A percentile compares a stretch with the other conserved stretches of the same genome.
phyloP scores from a whole-genome alignment of 257 asterid species.

The Cynanchum wilfordii region DNA sequence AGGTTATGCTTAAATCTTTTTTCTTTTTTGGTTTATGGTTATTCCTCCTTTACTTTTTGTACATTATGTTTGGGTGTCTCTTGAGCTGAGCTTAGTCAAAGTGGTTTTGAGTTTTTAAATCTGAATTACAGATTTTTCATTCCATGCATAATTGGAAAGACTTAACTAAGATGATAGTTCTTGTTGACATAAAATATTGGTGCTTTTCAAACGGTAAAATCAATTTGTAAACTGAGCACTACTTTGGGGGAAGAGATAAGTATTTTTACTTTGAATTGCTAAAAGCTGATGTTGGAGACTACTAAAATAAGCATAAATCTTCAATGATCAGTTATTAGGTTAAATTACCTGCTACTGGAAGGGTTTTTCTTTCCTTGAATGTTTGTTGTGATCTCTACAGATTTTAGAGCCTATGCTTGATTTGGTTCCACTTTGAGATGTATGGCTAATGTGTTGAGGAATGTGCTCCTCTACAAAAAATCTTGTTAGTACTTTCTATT shows the following conservation, averaged over 20 bases:
- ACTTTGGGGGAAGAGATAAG: background rate
- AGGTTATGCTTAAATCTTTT: background rate
- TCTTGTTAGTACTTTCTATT: too few species aligned
- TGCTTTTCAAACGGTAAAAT: background rate
- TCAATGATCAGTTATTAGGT: background rate
- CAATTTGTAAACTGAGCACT: background rate
- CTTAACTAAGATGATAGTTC: background rate
- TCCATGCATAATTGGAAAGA: background rate
- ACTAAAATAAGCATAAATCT: background rate
- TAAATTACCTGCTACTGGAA: background rate
- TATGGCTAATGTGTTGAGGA: background rate
- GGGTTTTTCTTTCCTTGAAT: background rate
- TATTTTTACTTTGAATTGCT: background rate
- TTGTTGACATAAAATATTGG: background rate
- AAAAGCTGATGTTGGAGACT: background rate
- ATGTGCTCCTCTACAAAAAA: too few species aligned
- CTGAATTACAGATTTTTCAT: background rate
- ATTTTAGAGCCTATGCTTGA: background rate
- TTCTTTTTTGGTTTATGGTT: background rate
- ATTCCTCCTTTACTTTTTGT: background rate
- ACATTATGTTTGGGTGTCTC: background rate
- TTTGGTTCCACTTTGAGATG: background rate
- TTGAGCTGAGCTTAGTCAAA: background rate
- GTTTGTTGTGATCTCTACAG: background rate
- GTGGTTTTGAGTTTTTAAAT: background rate